Base-by-base conservation (phyloP, 768 basidiomycete genomes). In the Coprinopsis sp. region DNA sequence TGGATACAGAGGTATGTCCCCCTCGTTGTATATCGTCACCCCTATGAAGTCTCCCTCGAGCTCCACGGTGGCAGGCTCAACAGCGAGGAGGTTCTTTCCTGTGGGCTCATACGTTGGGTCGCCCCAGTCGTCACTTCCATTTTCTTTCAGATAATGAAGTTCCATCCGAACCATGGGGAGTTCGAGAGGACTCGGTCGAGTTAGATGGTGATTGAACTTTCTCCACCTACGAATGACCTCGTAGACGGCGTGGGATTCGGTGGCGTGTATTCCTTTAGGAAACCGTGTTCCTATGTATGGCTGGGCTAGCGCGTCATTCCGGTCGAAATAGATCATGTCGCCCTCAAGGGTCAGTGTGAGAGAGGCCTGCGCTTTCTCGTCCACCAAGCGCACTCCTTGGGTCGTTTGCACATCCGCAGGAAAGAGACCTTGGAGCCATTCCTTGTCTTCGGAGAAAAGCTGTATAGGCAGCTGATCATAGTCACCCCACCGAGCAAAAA, bases 21-120 rank as follows among this genome's bases (percentile, higher is more conserved):
- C 63, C 1, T 61, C 46, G 49, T 73, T 72, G 45, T 54, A 56
- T 24, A 72, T 56, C 6, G 58, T 61, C 44, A 73, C 57, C 12
- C 70, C 71, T 12, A 71, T 61, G 34, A 46, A 49, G 10, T 47
- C 37, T 12, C 12, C 40, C 8, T 46, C 28, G 7, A 65, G 54
- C 2, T 56, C 37, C 8, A 69, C 31, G 3, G 43, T 50, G 7
- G 64, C 56, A 3, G 63, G 64, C 14, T 65, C 62, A 6, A 52
- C 39, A 2, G 50, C 54, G 21, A 69, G 48, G 19, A 69, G 54
- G 39, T 69, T 64, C 14, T 54, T 34, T 1, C 60, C 61, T 22
- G 48, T 33, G 6, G 62, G 58, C 6, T 31, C 56, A 39, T 53
- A 53, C 6, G 53, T 48, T 2, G 45, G 30, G 25, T 55, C 55